Evolutionary conservation across 805 yeast species (phyloP), one percentile per base, ranked within the genome.

Genomic region (Pichia ethanolica): DNA sequence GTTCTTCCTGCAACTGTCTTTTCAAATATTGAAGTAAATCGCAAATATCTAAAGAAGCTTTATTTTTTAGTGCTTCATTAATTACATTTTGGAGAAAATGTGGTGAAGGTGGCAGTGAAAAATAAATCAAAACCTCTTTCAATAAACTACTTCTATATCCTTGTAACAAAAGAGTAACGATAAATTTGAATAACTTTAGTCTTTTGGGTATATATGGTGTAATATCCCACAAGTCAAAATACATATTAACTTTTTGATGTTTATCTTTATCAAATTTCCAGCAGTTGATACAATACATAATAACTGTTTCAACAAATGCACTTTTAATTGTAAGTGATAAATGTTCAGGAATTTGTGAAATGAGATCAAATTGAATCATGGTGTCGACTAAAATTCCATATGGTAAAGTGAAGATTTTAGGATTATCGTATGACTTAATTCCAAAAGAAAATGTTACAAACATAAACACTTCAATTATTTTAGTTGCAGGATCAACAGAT

Each of bases 281-380:
- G 51, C 75, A 77, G 9, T 68, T 61, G 61, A 73, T 71, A 48
- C 77, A 72, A 53, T 74, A 77, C 44, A 65, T 68, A 14, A 76
- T 56, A 3, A 75, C 51, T 58, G 71, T 58, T 34, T 76, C 81
- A 11, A 73, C 42, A 25, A 75, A 44, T 1, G 68, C 54, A 42
- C 65, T 59, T 13, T 68, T 48, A 39, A 61, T 12, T n/a, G 55
- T 60, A 5, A 63, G 47, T 26, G 63, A 56, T 0, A 57, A 20
- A 9, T 56, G 56, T 8, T 60, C 59, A 35, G 70, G 51, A 3
- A 71, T 39, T 6, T 69, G 65, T 44, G 66, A 59, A 0, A 74
- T 36, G 0, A 60, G 49, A 0, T 74, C 74, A 1, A 68, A 61
- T 35, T 73, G 76, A 14, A 76, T 59, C 30, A 77, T 44, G 20